phyloP scores from a whole-genome alignment of 2,329 filamentous ascomycete genomes.

The Arthrobotrys conoides region DNA sequence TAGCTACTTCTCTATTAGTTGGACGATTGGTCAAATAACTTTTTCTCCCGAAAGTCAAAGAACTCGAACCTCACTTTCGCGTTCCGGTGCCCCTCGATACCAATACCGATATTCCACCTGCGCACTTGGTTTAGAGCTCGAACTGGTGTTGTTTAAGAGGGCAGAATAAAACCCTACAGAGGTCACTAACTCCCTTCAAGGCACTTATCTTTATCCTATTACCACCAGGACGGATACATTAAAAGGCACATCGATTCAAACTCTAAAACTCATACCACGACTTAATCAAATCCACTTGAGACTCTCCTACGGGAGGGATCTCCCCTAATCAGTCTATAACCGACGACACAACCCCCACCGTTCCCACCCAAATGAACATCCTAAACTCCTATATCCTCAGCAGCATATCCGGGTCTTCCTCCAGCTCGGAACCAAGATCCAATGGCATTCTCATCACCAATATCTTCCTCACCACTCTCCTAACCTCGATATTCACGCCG shows the following conservation, averaged over 20 bases:
- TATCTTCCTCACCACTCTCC: conserved; percentile 48
- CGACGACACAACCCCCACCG: neutral
- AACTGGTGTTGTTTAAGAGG: neutral
- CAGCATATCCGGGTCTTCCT: conserved; percentile 54
- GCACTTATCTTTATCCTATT: too few species aligned
- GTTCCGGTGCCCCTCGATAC: conserved; percentile 5
- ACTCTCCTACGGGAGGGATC: conserved; percentile 25
- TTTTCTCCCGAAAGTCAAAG: neutral
- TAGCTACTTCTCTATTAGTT: neutral
- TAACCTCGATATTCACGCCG: conserved; percentile 50
- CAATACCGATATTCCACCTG: neutral
- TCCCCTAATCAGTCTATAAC: conserved; percentile 12
- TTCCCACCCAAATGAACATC: conserved; percentile 45
- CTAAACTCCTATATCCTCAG: conserved; percentile 51
- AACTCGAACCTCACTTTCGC: neutral
- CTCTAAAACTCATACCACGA: conserved; percentile 5
- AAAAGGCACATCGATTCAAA: neutral
- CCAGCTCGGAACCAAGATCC: conserved; percentile 21
- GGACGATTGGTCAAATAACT: conserved; percentile 1
- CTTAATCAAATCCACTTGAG: neutral
- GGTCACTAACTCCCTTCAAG: neutral
- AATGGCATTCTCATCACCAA: conserved; percentile 42
- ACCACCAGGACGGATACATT: neutral
- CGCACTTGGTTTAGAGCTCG: neutral
- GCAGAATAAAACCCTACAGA: neutral